Base-by-base conservation (phyloP, 1,284 basidiomycete genomes). In the Pholiota adiposa region DNA sequence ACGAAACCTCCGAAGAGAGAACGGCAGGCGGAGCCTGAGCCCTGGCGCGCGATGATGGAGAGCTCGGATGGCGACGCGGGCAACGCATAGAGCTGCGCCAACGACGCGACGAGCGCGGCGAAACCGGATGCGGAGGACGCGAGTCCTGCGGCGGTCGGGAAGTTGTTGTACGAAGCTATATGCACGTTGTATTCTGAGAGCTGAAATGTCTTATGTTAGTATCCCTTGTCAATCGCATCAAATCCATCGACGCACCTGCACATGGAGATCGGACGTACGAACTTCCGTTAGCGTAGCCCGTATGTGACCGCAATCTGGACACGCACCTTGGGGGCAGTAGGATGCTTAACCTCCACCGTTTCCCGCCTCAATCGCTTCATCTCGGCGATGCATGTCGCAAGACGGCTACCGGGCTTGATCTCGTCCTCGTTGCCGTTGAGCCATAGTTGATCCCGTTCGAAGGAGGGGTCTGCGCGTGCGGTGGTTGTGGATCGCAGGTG, bases 1-100 rank as follows among this genome's bases (percentile, higher is more conserved):
- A 99, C 97, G 77, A 92, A 99, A 9, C 97, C 97, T 57, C 97
- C 97, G 69, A 96, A 96, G 71, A 99, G 89, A 53, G 96, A 98
- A 41, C 97, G 92, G 76, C 97, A 99, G 16, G 97, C 97, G 21
- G 97, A 98, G 34, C 97, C 97, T 8, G 94, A 97, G 12, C 97
- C 97, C 78, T 97, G 97, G 25, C 97, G 93, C 1, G 97, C 94
- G 71, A 99, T 96, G 66, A 93, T 82, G 52, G 96, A 98, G 59
- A 99, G 91, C 61, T 88, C 80, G 33, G 79, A 91, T 43, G 80
- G 86, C 51, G 79, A 79, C 21, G 76, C 82, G 43, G 87, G 90
- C 59, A 99, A 90, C 25, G 82, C 71, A 80, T 97, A 99, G 61
- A 99, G 89, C 7, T 87, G 82, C 0, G 95, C 89, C 44, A 99